phyloP scores from a whole-genome alignment of 805 yeast genomes.

The Metschnikowia peoriensis region DNA sequence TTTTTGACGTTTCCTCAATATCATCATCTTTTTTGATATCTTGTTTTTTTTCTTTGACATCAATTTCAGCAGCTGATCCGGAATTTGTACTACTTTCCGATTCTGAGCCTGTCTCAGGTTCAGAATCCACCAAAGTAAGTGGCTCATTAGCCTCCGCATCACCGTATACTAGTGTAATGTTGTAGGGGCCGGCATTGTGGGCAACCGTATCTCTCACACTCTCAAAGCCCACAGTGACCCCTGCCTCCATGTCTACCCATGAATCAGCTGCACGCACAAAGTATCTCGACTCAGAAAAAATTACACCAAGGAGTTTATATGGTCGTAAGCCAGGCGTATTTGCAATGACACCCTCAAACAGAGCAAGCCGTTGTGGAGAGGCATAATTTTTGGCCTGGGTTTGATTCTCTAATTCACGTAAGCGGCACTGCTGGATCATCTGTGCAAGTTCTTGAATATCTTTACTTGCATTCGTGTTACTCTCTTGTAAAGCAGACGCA shows the following conservation, averaged over 20 bases:
- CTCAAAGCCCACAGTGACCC: conserved; percentile 14
- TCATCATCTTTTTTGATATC: too few relatives aligned
- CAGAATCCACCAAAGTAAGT: not conserved
- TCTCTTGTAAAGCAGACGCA: conserved; percentile 20
- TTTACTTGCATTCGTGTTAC: conserved; percentile 18
- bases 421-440: conserved; percentile 20
- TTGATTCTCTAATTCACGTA: conserved; percentile 22
- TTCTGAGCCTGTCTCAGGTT: not conserved
- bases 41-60: not conserved
- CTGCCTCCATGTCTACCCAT: conserved; percentile 17
- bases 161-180: conserved; percentile 17
- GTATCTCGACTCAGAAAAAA: conserved; percentile 31
- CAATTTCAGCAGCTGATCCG: not conserved
- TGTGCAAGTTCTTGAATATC: conserved; percentile 22
- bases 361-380: conserved; percentile 5
- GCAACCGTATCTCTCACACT: conserved; percentile 8
- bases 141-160: conserved; percentile 4
- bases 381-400: conserved; percentile 19
- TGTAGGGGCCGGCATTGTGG: conserved; percentile 10
- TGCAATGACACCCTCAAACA: conserved; percentile 10
- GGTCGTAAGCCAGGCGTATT: conserved; percentile 15
- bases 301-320: conserved; percentile 31
- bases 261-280: conserved; percentile 11
- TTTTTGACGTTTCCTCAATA: too few relatives aligned
- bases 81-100: not conserved